Evolutionary conservation across 768 basidiomycete genomes (phyloP).

Genomic region (Hypholoma fasciculare): DNA sequence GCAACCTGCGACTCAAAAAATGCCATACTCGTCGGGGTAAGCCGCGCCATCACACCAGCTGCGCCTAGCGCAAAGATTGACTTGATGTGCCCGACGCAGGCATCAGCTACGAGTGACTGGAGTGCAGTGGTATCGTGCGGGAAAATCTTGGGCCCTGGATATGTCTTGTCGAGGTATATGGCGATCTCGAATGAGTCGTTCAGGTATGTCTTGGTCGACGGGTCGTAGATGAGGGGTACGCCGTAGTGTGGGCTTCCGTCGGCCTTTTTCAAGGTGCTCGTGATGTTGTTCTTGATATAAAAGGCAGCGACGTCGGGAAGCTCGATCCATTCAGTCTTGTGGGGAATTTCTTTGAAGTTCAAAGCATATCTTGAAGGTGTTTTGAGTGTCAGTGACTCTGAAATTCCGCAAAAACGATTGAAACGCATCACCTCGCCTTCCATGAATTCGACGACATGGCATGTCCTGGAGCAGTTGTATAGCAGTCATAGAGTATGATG

Average conservation of each 20-base stretch:
- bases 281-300: slow-evolving; percentile 32
- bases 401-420: too few relatives aligned
- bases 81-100: not conserved
- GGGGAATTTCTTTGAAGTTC: slow-evolving; percentile 30
- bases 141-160: slow-evolving; percentile 39
- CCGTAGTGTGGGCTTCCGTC: slow-evolving; percentile 38
- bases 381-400: not conserved
- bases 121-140: slow-evolving; percentile 18
- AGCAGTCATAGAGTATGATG: not conserved
- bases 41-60: not conserved
- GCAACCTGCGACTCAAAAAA: not conserved
- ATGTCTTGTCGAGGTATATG: slow-evolving; percentile 46
- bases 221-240: slow-evolving; percentile 48
- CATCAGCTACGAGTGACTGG: not conserved
- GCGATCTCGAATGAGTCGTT: slow-evolving; percentile 45
- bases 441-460: not conserved
- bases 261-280: slow-evolving; percentile 31
- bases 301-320: slow-evolving; percentile 40
- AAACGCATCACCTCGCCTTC: not conserved
- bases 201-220: slow-evolving; percentile 31
- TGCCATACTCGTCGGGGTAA: not conserved
- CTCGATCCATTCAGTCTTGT: slow-evolving; percentile 48
- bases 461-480: not conserved
- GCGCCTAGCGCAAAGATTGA: not conserved
- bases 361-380: slow-evolving; percentile 9